Percentiles rank a stretch among this genome's conserved stretches.
phyloP scores from a whole-genome alignment of 1,139 yeast species.

The Groenewaldozyma sp. region DNA sequence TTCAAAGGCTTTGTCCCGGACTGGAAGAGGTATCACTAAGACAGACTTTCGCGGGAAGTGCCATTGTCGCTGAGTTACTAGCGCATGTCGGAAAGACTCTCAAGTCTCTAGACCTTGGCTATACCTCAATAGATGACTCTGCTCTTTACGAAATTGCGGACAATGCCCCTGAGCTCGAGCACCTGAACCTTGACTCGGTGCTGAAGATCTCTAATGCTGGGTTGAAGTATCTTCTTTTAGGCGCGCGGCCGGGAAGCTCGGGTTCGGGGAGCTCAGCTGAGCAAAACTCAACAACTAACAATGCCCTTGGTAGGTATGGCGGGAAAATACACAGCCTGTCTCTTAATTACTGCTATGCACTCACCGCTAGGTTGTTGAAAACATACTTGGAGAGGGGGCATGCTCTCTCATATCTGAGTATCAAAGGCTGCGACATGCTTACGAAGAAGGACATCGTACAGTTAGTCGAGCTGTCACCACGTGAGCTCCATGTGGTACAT shows the following conservation, averaged over 20 bases:
- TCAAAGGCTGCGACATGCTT: conserved; percentile 14
- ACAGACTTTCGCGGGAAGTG: conserved; percentile 10
- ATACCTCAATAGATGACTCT: conserved; percentile 12
- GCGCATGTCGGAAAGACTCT: conserved; percentile 6
- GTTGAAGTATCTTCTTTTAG: conserved; percentile 7
- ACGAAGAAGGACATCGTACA: conserved; percentile 10
- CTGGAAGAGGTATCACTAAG: conserved; percentile 9
- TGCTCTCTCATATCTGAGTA: conserved; percentile 2
- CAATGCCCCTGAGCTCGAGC: conserved; percentile 7
- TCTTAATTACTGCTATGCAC: conserved; percentile 1
- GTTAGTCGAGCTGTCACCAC: conserved; percentile 5
- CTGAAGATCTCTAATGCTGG: conserved; percentile 8
- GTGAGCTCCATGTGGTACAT: conserved; percentile 9
- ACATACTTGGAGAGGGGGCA: neutral
- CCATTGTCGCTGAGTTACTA: conserved; percentile 6
- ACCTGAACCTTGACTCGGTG: conserved; percentile 9
- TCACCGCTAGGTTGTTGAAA: neutral
- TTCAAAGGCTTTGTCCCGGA: neutral
- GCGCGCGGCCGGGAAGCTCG: conserved; percentile 2
- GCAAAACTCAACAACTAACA: conserved; percentile 3
- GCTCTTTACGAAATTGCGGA: conserved; percentile 6
- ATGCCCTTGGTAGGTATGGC: conserved; percentile 5
- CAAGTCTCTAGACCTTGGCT: conserved; percentile 10
- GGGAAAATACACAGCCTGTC: neutral
- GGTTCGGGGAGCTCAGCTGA: too few relatives aligned